A percentile compares a stretch with the other conserved stretches of the same genome.
Conservation (phyloP, 1,284 basidiomycete species). For the Rhizoctonia solani region DNA sequence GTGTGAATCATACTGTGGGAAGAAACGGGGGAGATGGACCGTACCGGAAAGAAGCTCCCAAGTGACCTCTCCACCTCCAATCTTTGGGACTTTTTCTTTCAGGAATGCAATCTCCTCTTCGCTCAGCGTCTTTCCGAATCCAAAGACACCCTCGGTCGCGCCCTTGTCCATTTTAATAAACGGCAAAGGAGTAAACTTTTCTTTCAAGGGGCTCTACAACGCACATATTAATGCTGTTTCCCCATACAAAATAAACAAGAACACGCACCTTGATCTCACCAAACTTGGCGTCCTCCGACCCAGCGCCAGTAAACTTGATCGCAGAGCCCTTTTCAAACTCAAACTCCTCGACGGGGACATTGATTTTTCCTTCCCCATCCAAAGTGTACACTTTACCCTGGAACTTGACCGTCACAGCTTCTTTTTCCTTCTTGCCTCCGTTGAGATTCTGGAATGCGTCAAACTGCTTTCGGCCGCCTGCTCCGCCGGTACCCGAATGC, state of each 20-base stretch:
- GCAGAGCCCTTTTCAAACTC: constrained; percentile 73
- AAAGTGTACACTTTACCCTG: constrained; percentile 56
- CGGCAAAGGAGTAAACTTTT: constrained; percentile 73
- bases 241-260: constrained; percentile 39
- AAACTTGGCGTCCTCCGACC: constrained; percentile 64
- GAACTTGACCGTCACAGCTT: constrained; percentile 47
- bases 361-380: constrained; percentile 67
- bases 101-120: constrained; percentile 69
- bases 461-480: constrained; percentile 56
- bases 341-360: constrained; percentile 61
- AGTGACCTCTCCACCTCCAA: constrained; percentile 63
- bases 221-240: constrained; percentile 9
- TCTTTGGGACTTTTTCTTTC: constrained; percentile 61
- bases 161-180: constrained; percentile 72
- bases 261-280: constrained; percentile 68
- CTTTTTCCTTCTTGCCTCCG: constrained; percentile 42
- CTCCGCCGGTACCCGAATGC: constrained; percentile 42
- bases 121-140: constrained; percentile 60
- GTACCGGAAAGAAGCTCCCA: constrained; percentile 65
- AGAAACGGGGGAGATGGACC: constrained; percentile 38
- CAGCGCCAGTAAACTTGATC: constrained; percentile 67
- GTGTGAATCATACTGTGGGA: neutral
- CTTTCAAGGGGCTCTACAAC: constrained; percentile 68
- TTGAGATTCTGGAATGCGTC: constrained; percentile 77
- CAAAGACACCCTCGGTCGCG: constrained; percentile 52